Percentiles rank a stretch among this genome's conserved stretches.
phyloP scores from a whole-genome alignment of 345 rosid species.

The Citrus hindsii region DNA sequence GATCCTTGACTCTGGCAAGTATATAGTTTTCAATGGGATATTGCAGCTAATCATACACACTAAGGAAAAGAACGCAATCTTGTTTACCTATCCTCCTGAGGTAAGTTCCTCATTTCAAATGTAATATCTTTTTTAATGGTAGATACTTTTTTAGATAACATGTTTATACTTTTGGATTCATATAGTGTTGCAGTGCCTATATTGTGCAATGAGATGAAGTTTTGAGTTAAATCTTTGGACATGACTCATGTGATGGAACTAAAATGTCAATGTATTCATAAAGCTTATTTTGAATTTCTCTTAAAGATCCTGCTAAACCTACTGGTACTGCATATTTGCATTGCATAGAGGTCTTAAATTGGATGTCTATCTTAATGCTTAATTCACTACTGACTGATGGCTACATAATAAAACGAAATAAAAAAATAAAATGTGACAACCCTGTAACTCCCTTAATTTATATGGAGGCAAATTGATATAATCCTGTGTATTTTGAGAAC shows the following conservation, averaged over 20 bases:
- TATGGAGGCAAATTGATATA: neutral
- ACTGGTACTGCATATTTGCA: neutral
- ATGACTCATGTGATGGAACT: neutral
- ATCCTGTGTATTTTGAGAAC: neutral
- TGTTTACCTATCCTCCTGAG: constrained; percentile 89
- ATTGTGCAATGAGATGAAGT: neutral
- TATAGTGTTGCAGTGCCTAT: neutral
- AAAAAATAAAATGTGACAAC: no score
- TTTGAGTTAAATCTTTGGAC: neutral
- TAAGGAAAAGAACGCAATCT: constrained; percentile 90
- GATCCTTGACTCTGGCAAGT: constrained; percentile 80
- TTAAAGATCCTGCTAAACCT: neutral
- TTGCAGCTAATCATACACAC: constrained; percentile 80
- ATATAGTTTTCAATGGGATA: constrained; percentile 74
- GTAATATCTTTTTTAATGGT: neutral
- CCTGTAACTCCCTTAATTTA: neutral
- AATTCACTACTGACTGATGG: neutral
- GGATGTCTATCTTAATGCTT: neutral
- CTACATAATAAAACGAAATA: neutral
- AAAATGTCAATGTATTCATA: neutral
- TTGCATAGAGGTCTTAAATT: neutral
- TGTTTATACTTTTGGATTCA: neutral
- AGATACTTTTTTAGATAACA: neutral
- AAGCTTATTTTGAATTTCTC: neutral
- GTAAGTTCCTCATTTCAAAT: constrained; percentile 31